A percentile compares a stretch with the other conserved stretches of the same genome.
Conservation (phyloP, 2,329 filamentous ascomycete species). For the Rhinocladiella mackenziei region DNA sequence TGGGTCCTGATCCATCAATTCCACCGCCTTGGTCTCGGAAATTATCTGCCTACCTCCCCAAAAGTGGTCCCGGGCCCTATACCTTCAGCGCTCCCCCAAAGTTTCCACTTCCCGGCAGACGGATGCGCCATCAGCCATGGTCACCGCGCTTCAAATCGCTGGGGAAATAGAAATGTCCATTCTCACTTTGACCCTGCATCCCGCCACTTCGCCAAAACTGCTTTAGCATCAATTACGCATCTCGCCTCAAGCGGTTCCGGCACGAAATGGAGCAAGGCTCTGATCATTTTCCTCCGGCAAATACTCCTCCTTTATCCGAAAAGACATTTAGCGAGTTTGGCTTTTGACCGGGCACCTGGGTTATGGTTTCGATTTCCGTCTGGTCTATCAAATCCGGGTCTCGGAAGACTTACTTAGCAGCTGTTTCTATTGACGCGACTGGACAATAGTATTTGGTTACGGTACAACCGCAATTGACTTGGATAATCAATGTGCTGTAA, state of each 20-base stretch:
- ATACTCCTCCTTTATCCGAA: background rate
- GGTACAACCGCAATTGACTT: slow-evolving; percentile 4
- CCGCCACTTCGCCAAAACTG: too few relatives aligned
- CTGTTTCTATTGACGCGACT: background rate
- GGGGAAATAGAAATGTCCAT: too few relatives aligned
- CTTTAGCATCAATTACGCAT: background rate
- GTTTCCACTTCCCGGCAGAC: slow-evolving; percentile 10
- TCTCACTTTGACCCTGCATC: too few relatives aligned
- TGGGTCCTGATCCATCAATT: slow-evolving; percentile 1
- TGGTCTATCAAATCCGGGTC: slow-evolving; percentile 8
- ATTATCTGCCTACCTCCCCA: slow-evolving; percentile 17
- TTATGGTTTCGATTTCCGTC: slow-evolving; percentile 5
- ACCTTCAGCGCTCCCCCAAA: slow-evolving; percentile 14
- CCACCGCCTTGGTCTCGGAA: slow-evolving; percentile 22
- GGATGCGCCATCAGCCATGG: slow-evolving; percentile 3
- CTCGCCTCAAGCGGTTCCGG: background rate
- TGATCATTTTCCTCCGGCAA: background rate
- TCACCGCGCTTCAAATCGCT: background rate
- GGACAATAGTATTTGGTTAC: background rate
- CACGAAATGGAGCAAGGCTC: background rate
- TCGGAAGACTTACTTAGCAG: slow-evolving; percentile 9
- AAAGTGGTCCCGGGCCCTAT: background rate
- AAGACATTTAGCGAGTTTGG: background rate
- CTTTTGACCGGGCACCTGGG: slow-evolving; percentile 1
- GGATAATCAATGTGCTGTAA: slow-evolving; percentile 13